Evolutionary conservation across 768 basidiomycete species (phyloP), one percentile per base, ranked within the genome.

Genomic region (Hortiboletus campestris): DNA sequence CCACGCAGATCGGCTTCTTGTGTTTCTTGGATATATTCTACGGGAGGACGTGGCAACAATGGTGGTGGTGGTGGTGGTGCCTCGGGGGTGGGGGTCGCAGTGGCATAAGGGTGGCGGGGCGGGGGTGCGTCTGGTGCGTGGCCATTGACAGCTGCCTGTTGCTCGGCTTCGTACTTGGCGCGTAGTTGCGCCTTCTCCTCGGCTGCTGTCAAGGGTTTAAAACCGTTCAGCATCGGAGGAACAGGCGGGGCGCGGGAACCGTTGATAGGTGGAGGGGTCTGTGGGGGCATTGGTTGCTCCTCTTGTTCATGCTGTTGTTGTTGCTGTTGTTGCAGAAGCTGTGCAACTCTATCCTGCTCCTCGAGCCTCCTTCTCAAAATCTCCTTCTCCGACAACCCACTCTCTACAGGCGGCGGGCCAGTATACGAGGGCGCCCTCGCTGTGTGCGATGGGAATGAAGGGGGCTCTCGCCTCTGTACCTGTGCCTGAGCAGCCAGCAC

Each of bases 21-120:
- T 17, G 90, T 92, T 73, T 92, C 87, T 59, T 86, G 82, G 57
- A 93, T 90, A 67, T 92, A 92, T 51, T 88, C 85, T 7, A 68
- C 82, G 10, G 90, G 91, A 1, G 90, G 91, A 48, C 85, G 83
- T 3, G 90, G 91, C 76, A 80, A 74, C 57, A 92, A 73, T 9
- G 90, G 89, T 0, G 89, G 89, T 0, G 87, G 90, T 1, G 89
- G 89, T 0, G 88, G 89, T 0, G 76, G 75, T 5, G 73, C 58
- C 10, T 56, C 52, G 40, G 9, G 49, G 17, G 46, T 43, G 9
- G 64, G 56, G 0, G 45, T 63, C n/a, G 51, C 60, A 6, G 42
- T 46, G 16, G 62, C 61, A 20, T 63, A 60, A 1, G 61, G 61
- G 28, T 66, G 66, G 25, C 59, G 58, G 46, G 57, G 32, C 3